Base-by-base conservation (phyloP, 2,329 filamentous ascomycete genomes). In the Penicillium frequentans region DNA sequence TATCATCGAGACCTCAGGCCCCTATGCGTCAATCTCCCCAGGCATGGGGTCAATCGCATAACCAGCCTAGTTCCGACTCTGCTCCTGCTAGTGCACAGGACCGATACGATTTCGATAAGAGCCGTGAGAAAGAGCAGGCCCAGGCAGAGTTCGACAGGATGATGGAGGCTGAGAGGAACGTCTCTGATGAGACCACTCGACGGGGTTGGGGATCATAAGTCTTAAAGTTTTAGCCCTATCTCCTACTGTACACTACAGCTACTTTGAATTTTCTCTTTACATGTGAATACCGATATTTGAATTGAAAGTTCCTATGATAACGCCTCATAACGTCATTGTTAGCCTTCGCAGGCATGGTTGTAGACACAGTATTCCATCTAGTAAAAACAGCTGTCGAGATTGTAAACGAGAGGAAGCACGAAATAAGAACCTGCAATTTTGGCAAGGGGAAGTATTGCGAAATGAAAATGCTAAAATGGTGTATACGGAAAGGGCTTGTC, bases 131-230 rank as follows among this genome's bases (percentile, higher is more conserved):
- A 48, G 71, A 77, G 42, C 68, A 73, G 52, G 75, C 77, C 3
- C 77, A 77, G 55, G 72, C 70, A 9, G 74, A 79, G 3, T 80
- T 80, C 51, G 74, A 80, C 56, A 66, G 66, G 11, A 67, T 79
- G 68, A 57, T 80, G 19, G 77, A 80, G 3, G 60, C 68, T 0
- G 77, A 79, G 63, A 64, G 75, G 49, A 70, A 71, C 24, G 55
- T 54, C 21, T 58, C 63, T 31, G 68, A 67, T 19, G 58, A 52
- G 42, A 29, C 60, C n/a, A 31, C 54, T 27, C 55, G 54, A 19
- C 52, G 62, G 21, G 56, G 56, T 8, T 70, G 65, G 64, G 51
- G 56, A 45, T 55, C 53, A 45, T 55, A 50, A 26, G 27, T 14
- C 13, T 42, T 49, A 31, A 10, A 19, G 14, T 10, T n/a, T 39